Evolutionary conservation across 768 basidiomycete species (phyloP), one percentile per base, ranked within the genome.

Genomic region (Mycena olivaceomarginata): DNA sequence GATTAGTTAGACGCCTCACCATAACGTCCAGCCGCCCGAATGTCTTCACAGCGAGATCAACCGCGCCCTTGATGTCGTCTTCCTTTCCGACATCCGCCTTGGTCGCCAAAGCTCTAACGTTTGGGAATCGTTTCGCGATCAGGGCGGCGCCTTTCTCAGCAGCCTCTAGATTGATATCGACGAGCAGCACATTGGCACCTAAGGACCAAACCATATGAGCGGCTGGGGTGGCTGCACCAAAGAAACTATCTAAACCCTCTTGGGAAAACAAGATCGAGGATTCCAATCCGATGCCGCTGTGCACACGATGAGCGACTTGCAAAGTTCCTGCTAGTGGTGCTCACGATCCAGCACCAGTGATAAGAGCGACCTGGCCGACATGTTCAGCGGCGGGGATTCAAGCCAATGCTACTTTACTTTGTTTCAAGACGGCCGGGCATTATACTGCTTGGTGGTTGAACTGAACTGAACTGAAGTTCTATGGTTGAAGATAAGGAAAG

Each of bases 1-100:
- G 22, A 39, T 18, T 20, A 16, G 22, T 56, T n/a, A n/a, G 13
- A 43, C 43, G 40, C 81, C 91, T 80, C 82, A 98, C 97, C 95
- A 99, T 95, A 76, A 99, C 88, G 84, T 99, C 98, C 81, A 99
- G 88, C 73, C 98, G 89, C n/a, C 98, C 98, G 85, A 97, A 98
- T 81, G 93, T 91, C 75, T 92, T 87, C 70, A 98, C 93, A 0
- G 98, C 95, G 68, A 85, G 86, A 71, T 96, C 94, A 31, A 99
- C 96, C 10, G 94, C 91, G 48, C 88, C 90, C 89, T 98, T 95
- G 70, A 99, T 89, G 74, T 99, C 95, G 6, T 85, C 88, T 86
- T 99, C 98, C 83, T 96, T 95, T 76, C 94, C 92, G 2, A 99
- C 98, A 86, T 99, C 97, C 62, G 93, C 93, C 85, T 92, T 95